A percentile compares a stretch with the other conserved stretches of the same genome.
Evolutionary conservation across 495 filamentous ascomycete genomes (phyloP).

Genomic region (Schizothecium vesticola): DNA sequence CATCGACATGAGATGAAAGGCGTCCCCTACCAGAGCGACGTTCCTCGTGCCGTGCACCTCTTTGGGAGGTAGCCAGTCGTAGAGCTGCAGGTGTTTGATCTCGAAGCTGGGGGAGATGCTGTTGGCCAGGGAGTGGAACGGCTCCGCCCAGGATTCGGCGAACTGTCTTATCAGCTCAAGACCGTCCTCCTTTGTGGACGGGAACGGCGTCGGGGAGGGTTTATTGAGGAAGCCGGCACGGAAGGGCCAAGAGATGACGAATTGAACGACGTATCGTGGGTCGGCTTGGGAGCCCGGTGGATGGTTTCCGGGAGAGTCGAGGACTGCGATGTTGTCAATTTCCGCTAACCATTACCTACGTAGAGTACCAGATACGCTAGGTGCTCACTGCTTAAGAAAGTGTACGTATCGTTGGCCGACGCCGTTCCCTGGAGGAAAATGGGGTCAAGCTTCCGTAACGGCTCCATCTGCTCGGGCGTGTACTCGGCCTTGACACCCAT

Average conservation of each 20-base stretch:
- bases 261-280: slow-evolving; percentile 37
- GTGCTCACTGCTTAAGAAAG: slow-evolving; percentile 29
- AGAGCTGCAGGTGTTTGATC: slow-evolving; percentile 46
- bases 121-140: slow-evolving; percentile 45
- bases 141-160: slow-evolving; percentile 50
- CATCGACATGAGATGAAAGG: slow-evolving; percentile 57
- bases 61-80: slow-evolving; percentile 49
- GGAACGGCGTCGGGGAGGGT: slow-evolving; percentile 30
- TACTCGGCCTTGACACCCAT: slow-evolving; percentile 28
- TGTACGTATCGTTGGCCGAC: slow-evolving; percentile 49
- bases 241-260: slow-evolving; percentile 50
- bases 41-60: slow-evolving; percentile 28
- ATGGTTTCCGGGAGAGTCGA: slow-evolving; percentile 29
- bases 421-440: slow-evolving; percentile 58
- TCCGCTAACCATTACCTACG: not conserved
- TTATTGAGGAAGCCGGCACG: slow-evolving; percentile 23
- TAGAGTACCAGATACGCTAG: not conserved
- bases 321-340: slow-evolving; percentile 19
- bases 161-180: slow-evolving; percentile 49
- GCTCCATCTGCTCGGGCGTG: slow-evolving; percentile 26
- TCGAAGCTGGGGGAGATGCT: slow-evolving; percentile 43
- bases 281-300: not conserved
- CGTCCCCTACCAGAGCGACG: slow-evolving; percentile 54
- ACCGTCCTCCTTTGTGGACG: slow-evolving; percentile 35
- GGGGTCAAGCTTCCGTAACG: slow-evolving; percentile 44